Evolutionary conservation across 1,284 basidiomycete species (phyloP).

Genomic region (Ganoderma lucidum): DNA sequence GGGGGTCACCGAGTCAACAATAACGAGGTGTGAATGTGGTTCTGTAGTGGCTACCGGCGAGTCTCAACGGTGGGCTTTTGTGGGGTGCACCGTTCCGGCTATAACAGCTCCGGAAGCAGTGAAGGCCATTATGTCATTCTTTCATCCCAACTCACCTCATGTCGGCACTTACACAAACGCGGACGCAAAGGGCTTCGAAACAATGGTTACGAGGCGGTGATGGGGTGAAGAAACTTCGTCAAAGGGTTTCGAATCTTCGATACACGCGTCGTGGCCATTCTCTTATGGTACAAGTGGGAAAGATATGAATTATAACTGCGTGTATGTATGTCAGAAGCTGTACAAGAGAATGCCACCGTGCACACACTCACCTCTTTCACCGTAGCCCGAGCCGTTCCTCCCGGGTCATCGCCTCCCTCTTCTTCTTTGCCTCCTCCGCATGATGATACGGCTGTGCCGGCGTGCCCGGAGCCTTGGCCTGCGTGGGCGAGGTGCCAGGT

Average conservation of each 20-base stretch:
- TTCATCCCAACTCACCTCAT: not conserved
- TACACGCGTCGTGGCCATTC: not conserved
- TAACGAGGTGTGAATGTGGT: not conserved
- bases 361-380: constrained; percentile 21
- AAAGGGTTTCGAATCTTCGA: not conserved
- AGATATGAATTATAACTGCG: not conserved
- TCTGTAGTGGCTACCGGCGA: not conserved
- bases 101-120: not conserved
- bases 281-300: not conserved
- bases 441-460: constrained; percentile 39
- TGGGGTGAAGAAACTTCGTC: not conserved
- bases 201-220: not conserved
- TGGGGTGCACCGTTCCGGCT: not conserved
- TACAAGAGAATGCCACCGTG: not conserved
- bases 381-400: constrained; percentile 47
- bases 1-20: not conserved
- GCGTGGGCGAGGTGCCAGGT: constrained; percentile 17
- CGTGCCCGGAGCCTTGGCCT: constrained; percentile 14
- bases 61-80: not conserved
- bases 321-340: not conserved
- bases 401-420: constrained; percentile 45
- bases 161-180: not conserved
- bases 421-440: constrained; percentile 46
- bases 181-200: not conserved
- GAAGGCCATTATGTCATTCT: not conserved